Conservation (phyloP, 768 basidiomycete genomes). For the Tylopilus plumbeoviolaceoides region DNA sequence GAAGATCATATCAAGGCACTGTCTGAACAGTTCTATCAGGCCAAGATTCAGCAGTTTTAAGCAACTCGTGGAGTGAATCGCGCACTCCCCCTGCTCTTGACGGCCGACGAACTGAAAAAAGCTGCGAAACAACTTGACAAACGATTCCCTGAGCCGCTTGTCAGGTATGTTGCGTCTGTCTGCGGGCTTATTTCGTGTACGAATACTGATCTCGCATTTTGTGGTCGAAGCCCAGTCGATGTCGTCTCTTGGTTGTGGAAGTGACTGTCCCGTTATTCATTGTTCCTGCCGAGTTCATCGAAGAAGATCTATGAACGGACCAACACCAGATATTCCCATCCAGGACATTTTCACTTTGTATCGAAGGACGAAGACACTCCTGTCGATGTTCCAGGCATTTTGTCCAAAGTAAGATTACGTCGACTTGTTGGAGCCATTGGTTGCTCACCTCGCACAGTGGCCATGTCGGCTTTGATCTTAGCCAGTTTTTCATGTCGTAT, state of each 20-base stretch:
- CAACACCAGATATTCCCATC: constrained; percentile 83
- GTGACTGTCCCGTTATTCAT: constrained; percentile 62
- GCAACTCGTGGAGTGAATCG: constrained; percentile 73
- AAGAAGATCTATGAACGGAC: constrained; percentile 79
- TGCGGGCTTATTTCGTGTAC: neutral
- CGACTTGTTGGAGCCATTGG: neutral
- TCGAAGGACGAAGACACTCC: constrained; percentile 65
- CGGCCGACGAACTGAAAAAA: constrained; percentile 91
- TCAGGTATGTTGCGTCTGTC: constrained; percentile 50
- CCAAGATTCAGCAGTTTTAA: constrained; percentile 60
- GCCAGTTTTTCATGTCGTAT: constrained; percentile 81
- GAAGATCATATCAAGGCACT: constrained; percentile 60
- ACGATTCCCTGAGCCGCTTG: constrained; percentile 77
- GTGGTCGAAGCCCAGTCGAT: constrained; percentile 57
- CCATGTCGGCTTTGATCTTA: constrained; percentile 61
- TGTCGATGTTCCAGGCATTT: constrained; percentile 82
- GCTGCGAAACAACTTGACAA: constrained; percentile 78
- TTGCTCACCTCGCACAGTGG: constrained; percentile 36
- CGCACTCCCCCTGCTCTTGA: constrained; percentile 72
- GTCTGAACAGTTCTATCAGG: constrained; percentile 56
- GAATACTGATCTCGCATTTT: neutral
- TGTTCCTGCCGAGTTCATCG: constrained; percentile 54
- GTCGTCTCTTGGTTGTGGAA: constrained; percentile 70
- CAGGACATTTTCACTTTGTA: constrained; percentile 89
- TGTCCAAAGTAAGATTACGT: constrained; percentile 59